Percentiles rank a stretch among this genome's conserved stretches.
phyloP scores from a whole-genome alignment of 2,329 filamentous ascomycete species.

The Coniochaeta sp. region DNA sequence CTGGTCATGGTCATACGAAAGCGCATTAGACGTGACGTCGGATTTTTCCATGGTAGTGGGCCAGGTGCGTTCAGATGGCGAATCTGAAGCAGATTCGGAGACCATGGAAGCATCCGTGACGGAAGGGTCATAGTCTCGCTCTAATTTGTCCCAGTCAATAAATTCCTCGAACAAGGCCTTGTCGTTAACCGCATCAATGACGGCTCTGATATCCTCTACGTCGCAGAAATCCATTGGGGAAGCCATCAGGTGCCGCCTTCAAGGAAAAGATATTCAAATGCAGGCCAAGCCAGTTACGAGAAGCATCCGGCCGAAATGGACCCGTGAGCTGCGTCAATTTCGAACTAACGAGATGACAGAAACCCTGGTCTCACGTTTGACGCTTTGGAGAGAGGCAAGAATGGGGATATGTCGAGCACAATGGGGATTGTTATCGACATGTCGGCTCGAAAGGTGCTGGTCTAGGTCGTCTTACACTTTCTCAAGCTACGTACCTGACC shows the following conservation, averaged over 20 bases:
- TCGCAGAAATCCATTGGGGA: not conserved
- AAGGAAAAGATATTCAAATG: not conserved
- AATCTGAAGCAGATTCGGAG: not conserved
- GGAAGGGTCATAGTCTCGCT: not conserved
- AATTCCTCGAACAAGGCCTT: not conserved
- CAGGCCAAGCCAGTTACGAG: not conserved
- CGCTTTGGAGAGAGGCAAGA: not conserved
- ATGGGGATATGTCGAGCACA: not conserved
- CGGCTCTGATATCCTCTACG: not conserved
- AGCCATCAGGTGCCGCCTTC: not conserved
- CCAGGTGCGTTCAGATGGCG: not conserved
- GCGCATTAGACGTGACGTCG: not conserved
- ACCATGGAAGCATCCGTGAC: not conserved
- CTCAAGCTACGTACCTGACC: not conserved
- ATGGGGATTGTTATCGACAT: not conserved
- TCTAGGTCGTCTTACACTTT: not conserved
- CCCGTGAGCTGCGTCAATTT: not conserved
- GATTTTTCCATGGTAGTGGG: not conserved
- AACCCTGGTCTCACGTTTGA: not conserved
- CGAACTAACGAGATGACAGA: not conserved
- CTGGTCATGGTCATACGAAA: not conserved
- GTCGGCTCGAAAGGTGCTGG: not conserved
- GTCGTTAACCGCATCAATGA: not conserved
- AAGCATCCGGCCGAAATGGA: not conserved
- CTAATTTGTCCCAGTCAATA: not conserved